phyloP scores from a whole-genome alignment of 2,329 filamentous ascomycete genomes.

The Trichoderma sp. region DNA sequence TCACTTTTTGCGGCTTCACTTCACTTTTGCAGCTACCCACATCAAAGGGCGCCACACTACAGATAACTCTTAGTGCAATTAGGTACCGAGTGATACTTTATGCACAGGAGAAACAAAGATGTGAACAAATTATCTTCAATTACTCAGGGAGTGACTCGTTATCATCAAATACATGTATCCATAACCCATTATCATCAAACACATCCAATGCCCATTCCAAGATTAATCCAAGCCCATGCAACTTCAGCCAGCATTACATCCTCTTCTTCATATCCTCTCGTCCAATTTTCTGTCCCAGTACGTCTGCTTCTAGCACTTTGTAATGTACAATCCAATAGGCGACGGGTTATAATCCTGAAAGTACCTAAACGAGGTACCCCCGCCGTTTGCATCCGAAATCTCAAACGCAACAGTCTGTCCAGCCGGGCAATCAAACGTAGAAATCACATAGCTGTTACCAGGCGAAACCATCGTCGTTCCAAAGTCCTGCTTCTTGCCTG shows the following conservation, averaged over 20 bases:
- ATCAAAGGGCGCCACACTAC: background rate
- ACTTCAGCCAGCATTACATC: background rate
- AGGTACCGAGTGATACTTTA: background rate
- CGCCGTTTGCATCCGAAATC: slow-evolving; percentile 41
- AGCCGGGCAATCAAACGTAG: slow-evolving; percentile 52
- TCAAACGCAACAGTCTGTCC: slow-evolving; percentile 51
- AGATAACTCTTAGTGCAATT: background rate
- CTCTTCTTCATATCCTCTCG: background rate
- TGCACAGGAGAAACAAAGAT: background rate
- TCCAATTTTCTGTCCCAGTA: background rate
- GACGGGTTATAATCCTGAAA: slow-evolving; percentile 62
- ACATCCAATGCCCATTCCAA: background rate
- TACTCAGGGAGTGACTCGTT: background rate
- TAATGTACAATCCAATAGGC: slow-evolving; percentile 42
- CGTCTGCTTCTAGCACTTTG: slow-evolving; percentile 27
- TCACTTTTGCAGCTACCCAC: background rate
- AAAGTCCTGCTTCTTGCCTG: slow-evolving; percentile 43
- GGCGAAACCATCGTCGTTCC: slow-evolving; percentile 45
- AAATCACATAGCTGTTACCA: slow-evolving; percentile 53
- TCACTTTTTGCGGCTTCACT: background rate
- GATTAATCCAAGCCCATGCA: background rate
- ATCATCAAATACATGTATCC: background rate
- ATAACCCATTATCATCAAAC: background rate
- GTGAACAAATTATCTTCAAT: background rate
- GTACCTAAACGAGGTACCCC: slow-evolving; percentile 53